A percentile compares a stretch with the other conserved stretches of the same genome.
These are phyloP conservation scores for Fraxinus greggii DNA, from an alignment of 305 asterid genomes.

Conservation along the genomic window DNA sequence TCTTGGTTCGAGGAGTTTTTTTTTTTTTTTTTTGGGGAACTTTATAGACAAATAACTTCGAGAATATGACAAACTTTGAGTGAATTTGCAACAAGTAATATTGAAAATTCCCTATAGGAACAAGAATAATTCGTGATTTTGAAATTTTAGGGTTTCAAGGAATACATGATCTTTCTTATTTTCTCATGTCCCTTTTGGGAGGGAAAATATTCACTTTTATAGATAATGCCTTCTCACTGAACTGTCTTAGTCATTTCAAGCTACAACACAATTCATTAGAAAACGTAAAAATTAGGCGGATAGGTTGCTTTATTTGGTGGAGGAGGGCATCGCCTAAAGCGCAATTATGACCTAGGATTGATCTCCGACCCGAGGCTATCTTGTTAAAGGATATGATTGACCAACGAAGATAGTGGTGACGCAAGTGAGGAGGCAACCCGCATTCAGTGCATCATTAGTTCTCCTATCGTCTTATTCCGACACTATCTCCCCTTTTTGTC, in stretches of 20 bases:
- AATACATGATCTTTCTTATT: too few relatives aligned
- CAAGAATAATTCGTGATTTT: not conserved
- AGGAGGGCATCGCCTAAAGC: not conserved
- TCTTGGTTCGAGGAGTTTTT: not conserved
- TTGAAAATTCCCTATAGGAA: not conserved
- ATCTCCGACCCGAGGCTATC: not conserved
- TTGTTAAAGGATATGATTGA: not conserved
- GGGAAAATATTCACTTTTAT: too few relatives aligned
- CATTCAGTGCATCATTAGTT: not conserved
- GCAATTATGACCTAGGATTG: not conserved
- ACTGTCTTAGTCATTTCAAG: too few relatives aligned
- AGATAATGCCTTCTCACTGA: too few relatives aligned
- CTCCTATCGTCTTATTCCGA: not conserved
- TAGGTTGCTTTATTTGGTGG: not conserved
- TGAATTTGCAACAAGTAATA: not conserved
- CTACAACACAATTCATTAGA: too few relatives aligned
- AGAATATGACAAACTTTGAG: not conserved
- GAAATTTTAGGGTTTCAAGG: too few relatives aligned
- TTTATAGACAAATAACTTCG: not conserved
- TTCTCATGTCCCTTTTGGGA: too few relatives aligned
- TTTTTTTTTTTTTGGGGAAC: too few relatives aligned
- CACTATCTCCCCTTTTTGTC: not conserved
- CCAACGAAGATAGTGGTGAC: not conserved
- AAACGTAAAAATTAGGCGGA: too few relatives aligned
- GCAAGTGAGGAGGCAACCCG: not conserved